Conservation (phyloP, 495 filamentous ascomycete genomes). For the Lasiosphaeria hispida region DNA sequence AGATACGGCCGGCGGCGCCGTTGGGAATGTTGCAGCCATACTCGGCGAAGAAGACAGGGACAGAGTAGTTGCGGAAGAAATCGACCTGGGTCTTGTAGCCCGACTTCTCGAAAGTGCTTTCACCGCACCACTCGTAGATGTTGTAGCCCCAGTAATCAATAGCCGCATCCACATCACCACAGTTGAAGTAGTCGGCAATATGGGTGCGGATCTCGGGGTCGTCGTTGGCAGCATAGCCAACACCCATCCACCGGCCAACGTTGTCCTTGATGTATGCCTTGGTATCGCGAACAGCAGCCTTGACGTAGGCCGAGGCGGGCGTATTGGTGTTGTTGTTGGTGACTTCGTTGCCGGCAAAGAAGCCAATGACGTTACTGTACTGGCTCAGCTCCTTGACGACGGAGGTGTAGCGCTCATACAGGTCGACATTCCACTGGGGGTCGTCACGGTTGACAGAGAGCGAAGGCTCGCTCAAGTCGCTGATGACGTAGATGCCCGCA, state of each 20-base stretch:
- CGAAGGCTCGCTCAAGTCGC: conserved; percentile 77
- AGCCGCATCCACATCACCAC: conserved; percentile 58
- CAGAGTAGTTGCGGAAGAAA: conserved; percentile 82
- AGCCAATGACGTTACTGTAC: conserved; percentile 87
- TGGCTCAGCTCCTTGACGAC: conserved; percentile 77
- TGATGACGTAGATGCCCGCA: conserved; percentile 91
- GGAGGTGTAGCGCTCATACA: conserved; percentile 75
- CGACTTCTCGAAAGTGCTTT: conserved; percentile 67
- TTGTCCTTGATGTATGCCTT: conserved; percentile 86
- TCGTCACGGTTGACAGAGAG: conserved; percentile 79
- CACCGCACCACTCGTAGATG: conserved; percentile 97
- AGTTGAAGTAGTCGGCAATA: conserved; percentile 92
- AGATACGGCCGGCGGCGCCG: conserved; percentile 65
- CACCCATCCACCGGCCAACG: conserved; percentile 75
- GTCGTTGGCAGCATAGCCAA: conserved; percentile 95
- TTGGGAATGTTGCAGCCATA: conserved; percentile 81
- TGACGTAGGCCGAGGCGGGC: conserved; percentile 83
- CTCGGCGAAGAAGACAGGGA: conserved; percentile 96
- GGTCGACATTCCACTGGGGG: conserved; percentile 69
- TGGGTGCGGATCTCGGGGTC: conserved; percentile 72
- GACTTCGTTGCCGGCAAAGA: conserved; percentile 97
- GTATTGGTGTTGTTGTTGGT: conserved; percentile 83
- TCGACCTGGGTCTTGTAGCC: conserved; percentile 75
- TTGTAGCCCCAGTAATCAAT: conserved; percentile 99
- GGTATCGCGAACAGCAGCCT: conserved; percentile 92